Evolutionary conservation across 1,284 basidiomycete species (phyloP).

Genomic region (Cystobasidiaceae sp.): DNA sequence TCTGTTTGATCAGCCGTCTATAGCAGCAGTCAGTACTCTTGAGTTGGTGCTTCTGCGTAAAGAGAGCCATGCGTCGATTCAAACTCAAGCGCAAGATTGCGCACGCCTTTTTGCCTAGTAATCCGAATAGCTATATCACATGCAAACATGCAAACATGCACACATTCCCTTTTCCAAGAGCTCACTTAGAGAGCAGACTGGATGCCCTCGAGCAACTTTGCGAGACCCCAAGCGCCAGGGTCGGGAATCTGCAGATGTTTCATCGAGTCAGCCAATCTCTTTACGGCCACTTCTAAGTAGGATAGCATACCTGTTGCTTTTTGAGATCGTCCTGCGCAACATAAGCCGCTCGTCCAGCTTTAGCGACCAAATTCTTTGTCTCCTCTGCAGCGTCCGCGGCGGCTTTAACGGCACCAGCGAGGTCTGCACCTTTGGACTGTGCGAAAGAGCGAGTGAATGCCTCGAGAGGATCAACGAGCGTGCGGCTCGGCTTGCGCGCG

Average conservation of each 20-base stretch:
- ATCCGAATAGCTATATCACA: too few species aligned
- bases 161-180: neutral
- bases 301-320: neutral
- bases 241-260: conserved; percentile 45
- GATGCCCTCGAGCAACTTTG: conserved; percentile 62
- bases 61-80: too few species aligned
- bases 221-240: conserved; percentile 78
- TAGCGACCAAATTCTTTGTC: conserved; percentile 70
- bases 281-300: neutral
- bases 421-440: conserved; percentile 46
- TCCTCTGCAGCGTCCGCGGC: conserved; percentile 65
- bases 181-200: conserved; percentile 25
- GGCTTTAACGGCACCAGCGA: conserved; percentile 60
- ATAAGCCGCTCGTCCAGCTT: conserved; percentile 84
- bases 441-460: conserved; percentile 55
- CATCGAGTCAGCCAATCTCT: neutral
- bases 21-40: too few species aligned
- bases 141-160: too few species aligned
- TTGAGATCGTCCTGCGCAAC: conserved; percentile 56
- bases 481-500: conserved; percentile 65
- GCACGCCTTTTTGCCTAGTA: too few species aligned
- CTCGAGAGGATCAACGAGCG: conserved; percentile 82
- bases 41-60: too few species aligned
- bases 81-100: too few species aligned
- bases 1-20: too few species aligned